phyloP scores from a whole-genome alignment of 495 filamentous ascomycete genomes.

The Beverwykella pulmonaria region DNA sequence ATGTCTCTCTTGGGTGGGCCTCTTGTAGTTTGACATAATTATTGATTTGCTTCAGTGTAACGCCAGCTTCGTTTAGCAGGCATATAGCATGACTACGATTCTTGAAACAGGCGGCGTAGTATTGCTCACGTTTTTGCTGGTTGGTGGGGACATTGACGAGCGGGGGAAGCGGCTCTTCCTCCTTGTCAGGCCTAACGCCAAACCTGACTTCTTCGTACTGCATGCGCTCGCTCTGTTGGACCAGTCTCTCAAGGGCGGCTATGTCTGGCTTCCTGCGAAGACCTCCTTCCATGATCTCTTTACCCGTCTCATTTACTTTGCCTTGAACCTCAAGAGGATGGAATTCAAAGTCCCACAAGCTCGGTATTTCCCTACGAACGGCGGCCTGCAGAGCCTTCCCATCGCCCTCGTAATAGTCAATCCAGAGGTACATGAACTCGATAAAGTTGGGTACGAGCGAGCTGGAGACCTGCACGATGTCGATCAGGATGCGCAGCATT shows the following conservation, averaged over 20 bases:
- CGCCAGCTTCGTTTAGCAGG: conserved; percentile 13
- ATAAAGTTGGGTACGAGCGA: conserved; percentile 22
- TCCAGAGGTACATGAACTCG: conserved; percentile 24
- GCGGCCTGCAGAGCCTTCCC: conserved; percentile 16
- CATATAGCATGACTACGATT: conserved; percentile 10
- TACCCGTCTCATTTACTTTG: not conserved
- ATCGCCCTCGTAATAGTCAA: conserved; percentile 20
- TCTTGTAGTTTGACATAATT: conserved; percentile 22
- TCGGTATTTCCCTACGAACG: conserved; percentile 21
- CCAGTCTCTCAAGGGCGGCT: not conserved
- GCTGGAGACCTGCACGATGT: conserved; percentile 15
- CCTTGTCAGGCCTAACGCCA: conserved; percentile 1
- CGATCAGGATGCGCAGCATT: conserved; percentile 19
- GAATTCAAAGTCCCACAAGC: conserved; percentile 26
- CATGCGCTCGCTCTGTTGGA: conserved; percentile 17
- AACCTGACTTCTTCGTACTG: conserved; percentile 18
- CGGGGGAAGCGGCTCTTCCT: not conserved
- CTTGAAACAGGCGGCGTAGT: conserved; percentile 21
- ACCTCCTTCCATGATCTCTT: not conserved
- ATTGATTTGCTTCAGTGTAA: conserved; percentile 17
- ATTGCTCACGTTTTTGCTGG: not conserved
- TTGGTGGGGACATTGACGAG: conserved; percentile 25
- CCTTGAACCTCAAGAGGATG: conserved; percentile 8
- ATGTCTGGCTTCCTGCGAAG: conserved; percentile 18
- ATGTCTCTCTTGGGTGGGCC: conserved; percentile 13